Conservation (phyloP, 2,329 filamentous ascomycete genomes). For the Fusarium sp. region DNA sequence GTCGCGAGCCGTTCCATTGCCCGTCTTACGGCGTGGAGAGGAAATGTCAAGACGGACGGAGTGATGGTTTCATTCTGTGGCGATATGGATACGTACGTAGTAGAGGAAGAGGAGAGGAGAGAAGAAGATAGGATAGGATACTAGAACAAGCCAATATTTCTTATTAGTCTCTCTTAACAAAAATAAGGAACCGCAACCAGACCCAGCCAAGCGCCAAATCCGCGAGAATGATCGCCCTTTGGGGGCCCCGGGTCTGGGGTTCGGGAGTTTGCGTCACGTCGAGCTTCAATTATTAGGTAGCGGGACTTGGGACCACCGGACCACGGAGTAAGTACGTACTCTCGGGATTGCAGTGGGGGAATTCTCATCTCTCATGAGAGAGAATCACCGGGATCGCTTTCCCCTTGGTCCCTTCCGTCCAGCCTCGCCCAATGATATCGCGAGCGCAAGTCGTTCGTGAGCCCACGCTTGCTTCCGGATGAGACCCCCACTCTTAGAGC, state of each 20-base stretch:
- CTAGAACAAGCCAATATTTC: no score
- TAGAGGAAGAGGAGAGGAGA: neutral
- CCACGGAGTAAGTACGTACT: slow-evolving; percentile 16
- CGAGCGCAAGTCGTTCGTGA: slow-evolving; percentile 24
- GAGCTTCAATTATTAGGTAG: slow-evolving; percentile 16
- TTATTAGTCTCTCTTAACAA: neutral
- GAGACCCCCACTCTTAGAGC: slow-evolving; percentile 42
- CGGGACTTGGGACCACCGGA: neutral
- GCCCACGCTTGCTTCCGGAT: slow-evolving; percentile 1
- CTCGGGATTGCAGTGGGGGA: slow-evolving; percentile 28
- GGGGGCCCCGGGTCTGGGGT: slow-evolving; percentile 34
- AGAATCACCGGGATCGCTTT: slow-evolving; percentile 21
- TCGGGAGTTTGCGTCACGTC: slow-evolving; percentile 40
- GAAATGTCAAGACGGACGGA: slow-evolving; percentile 38
- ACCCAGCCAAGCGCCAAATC: slow-evolving; percentile 1
- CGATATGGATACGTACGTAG: slow-evolving; percentile 3
- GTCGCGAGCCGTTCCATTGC: slow-evolving; percentile 50
- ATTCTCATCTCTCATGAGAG: slow-evolving; percentile 9
- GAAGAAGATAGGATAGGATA: neutral
- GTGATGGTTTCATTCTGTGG: slow-evolving; percentile 37
- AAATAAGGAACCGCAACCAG: no score
- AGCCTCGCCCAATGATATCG: slow-evolving; percentile 21
- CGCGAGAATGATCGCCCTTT: slow-evolving; percentile 31
- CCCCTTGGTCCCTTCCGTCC: slow-evolving; percentile 12
- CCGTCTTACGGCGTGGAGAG: slow-evolving; percentile 43